These are phyloP conservation scores for Ceratocystis albifundus DNA, from an alignment of 2,329 filamentous ascomycete species.

Conservation along the genomic window DNA sequence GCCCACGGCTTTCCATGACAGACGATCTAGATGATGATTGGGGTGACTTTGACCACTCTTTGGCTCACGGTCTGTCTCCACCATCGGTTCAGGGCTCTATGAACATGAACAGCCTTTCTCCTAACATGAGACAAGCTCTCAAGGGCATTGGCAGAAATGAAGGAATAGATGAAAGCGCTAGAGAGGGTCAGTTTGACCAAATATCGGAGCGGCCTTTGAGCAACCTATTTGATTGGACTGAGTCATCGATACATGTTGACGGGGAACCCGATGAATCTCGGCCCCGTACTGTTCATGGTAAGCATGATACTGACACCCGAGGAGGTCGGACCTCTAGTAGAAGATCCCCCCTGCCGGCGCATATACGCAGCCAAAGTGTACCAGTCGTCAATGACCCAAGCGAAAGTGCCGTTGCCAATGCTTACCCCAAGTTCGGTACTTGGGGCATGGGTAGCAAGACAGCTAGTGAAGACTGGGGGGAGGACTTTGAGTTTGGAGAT, in stretches of 20 bases:
- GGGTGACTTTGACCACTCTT: conserved; percentile 44
- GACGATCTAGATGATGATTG: conserved; percentile 55
- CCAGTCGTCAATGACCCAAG: conserved; percentile 55
- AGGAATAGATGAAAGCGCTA: conserved; percentile 24
- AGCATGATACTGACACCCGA: conserved; percentile 58
- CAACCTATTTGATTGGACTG: conserved; percentile 70
- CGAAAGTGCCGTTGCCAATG: conserved; percentile 30
- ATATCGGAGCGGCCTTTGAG: conserved; percentile 45
- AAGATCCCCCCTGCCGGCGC: conserved; percentile 55
- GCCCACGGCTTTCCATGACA: conserved; percentile 42
- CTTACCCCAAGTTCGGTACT: conserved; percentile 58
- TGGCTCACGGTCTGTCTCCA: conserved; percentile 47
- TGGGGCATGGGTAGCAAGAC: conserved; percentile 72
- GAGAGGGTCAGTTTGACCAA: conserved; percentile 19
- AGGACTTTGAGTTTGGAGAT: conserved; percentile 66
- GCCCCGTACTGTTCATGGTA: conserved; percentile 64
- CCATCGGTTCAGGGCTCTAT: conserved; percentile 41
- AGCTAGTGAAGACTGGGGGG: conserved; percentile 78
- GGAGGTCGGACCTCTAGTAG: conserved; percentile 57
- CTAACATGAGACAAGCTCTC: conserved; percentile 44
- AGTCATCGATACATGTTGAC: conserved; percentile 52
- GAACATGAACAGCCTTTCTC: conserved; percentile 43
- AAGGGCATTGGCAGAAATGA: conserved; percentile 41
- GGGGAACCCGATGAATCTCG: conserved; percentile 47
- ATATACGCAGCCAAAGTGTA: conserved; percentile 71